Evolutionary conservation across 768 basidiomycete species (phyloP), one percentile per base, ranked within the genome.

Genomic region (Chlorophyllum brunneum): DNA sequence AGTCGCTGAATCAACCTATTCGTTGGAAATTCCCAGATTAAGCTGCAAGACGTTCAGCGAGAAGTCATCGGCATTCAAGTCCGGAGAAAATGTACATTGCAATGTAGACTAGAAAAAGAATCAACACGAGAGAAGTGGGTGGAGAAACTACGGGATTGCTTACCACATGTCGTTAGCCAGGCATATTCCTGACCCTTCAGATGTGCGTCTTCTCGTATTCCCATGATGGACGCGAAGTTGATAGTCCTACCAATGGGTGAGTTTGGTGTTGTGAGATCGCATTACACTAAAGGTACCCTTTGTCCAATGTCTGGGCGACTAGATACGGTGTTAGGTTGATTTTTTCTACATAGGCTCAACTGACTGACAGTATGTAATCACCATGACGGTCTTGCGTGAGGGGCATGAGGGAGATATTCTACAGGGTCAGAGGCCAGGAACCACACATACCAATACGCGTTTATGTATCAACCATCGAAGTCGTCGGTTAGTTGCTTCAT

Each of bases 111-210:
- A 40, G 20, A 51, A 29, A 38, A 20, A 5, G 11, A 4, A 20
- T 10, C 13, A 15, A 16, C 8, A 48, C 6, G 16, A 47, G 24
- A n/a, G 3, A 10, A 10, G 13, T 16, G 7, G 37, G 18, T 8
- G 20, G 29, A 10, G 6, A 18, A 38, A 26, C 4, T 18, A 16
- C 10, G 36, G 46, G 20, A 29, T 15, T n/a, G 20, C 72, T 6
- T 56, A 75, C 73, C 72, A 55, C 75, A 77, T 38, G 75, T 75
- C 11, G 75, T 75, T 5, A 77, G 58, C 70, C 76, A 75, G 4
- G 73, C 70, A 56, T 79, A 79, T 58, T 77, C 68, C 61, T 80
- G 77, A 0, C 79, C 78, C 26, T 67, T 62, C 16, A 81, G 71
- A 40, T 71, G 56, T 4, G 72, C 71, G 56, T 79, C 77, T 51